A percentile compares a stretch with the other conserved stretches of the same genome.
phyloP scores from a whole-genome alignment of 176 grass and related monocot genomes.

The Stipa capillata region DNA sequence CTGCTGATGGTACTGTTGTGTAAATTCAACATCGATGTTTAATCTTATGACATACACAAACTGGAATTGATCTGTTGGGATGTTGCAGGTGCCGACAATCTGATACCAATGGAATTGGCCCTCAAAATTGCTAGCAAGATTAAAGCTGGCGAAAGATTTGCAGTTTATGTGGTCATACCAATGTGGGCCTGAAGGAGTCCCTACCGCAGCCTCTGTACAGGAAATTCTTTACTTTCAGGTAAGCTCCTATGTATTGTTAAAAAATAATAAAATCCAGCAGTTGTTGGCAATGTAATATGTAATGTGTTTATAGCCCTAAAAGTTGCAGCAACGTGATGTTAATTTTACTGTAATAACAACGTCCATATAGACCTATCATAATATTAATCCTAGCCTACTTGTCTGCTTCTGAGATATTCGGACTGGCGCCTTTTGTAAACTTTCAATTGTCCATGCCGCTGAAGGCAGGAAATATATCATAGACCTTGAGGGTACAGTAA shows the following conservation, averaged over 20 bases:
- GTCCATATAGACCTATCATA: background rate
- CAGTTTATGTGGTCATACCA: conserved; percentile 93
- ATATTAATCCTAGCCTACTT: background rate
- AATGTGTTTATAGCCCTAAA: background rate
- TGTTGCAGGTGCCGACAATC: conserved; percentile 77
- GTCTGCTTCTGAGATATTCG: background rate
- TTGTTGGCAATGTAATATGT: background rate
- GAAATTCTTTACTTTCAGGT: conserved; percentile 99
- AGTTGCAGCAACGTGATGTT: background rate
- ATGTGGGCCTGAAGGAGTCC: conserved; percentile 99
- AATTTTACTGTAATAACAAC: background rate
- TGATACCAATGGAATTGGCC: conserved; percentile 93
- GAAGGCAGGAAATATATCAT: background rate
- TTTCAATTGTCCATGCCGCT: background rate
- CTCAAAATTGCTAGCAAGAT: conserved; percentile 93
- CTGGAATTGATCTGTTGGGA: background rate
- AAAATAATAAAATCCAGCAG: background rate
- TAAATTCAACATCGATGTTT: background rate
- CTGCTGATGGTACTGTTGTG: background rate
- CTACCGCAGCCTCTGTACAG: conserved; percentile 63
- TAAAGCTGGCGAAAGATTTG: conserved; percentile 65
- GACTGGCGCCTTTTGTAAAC: background rate
- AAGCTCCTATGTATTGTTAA: conserved; percentile 7
- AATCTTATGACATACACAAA: background rate
- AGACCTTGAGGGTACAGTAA: background rate